These are phyloP conservation scores for Protomyces inundatus DNA, from an alignment of 1,139 yeast species.

Conservation along the genomic window DNA sequence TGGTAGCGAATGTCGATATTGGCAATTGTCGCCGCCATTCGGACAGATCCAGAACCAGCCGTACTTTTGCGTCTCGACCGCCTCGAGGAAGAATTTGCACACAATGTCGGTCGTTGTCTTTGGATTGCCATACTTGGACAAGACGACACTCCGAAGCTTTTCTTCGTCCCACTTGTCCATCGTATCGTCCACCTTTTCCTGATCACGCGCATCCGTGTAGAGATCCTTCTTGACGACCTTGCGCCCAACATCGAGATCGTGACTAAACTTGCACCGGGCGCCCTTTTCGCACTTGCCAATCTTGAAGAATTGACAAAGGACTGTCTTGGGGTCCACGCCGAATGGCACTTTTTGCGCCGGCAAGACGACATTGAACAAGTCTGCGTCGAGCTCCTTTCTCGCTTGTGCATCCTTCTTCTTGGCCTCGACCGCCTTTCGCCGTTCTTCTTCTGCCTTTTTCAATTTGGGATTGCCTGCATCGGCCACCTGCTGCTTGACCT, in stretches of 20 bases:
- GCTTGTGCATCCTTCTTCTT: constrained; percentile 89
- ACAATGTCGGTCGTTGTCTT: constrained; percentile 91
- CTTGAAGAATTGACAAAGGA: constrained; percentile 84
- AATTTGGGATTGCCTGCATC: constrained; percentile 37
- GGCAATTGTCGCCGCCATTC: constrained; percentile 80
- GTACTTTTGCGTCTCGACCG: constrained; percentile 93
- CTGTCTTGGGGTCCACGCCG: constrained; percentile 95
- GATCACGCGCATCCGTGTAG: constrained; percentile 77
- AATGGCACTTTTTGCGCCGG: constrained; percentile 85
- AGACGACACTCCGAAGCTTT: constrained; percentile 76
- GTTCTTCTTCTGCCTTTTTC: constrained; percentile 65
- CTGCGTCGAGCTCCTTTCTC: constrained; percentile 81
- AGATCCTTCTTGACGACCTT: constrained; percentile 86
- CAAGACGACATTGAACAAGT: constrained; percentile 52
- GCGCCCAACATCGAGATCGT: constrained; percentile 79
- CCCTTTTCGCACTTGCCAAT: constrained; percentile 89
- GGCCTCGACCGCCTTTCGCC: constrained; percentile 65
- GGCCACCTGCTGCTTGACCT: constrained; percentile 66
- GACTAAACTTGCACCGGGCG: constrained; percentile 86
- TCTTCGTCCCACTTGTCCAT: constrained; percentile 98
- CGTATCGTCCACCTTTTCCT: constrained; percentile 69
- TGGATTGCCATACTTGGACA: constrained; percentile 90
- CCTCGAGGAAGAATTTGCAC: constrained; percentile 90
- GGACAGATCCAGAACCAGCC: constrained; percentile 99
- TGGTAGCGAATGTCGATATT: constrained; percentile 93